These are phyloP conservation scores for Fusarium sp. DNA, from an alignment of 2,329 filamentous ascomycete species.

Conservation along the genomic window DNA sequence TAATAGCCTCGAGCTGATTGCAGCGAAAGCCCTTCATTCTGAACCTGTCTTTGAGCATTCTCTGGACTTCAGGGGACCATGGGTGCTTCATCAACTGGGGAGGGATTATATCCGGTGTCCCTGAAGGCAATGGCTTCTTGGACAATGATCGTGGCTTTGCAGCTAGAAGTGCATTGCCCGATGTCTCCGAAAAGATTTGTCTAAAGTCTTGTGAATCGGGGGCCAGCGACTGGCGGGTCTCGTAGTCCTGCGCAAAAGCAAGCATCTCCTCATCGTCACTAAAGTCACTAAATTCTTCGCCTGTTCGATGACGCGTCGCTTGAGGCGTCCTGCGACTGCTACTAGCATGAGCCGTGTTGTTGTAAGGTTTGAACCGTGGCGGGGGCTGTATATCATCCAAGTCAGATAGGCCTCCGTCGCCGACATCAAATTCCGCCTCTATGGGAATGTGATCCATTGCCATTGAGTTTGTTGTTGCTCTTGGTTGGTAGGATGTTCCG, in stretches of 20 bases:
- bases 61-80: constrained; percentile 89
- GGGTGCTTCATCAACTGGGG: constrained; percentile 70
- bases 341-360: constrained; percentile 5
- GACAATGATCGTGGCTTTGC: constrained; percentile 49
- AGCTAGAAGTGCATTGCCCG: constrained; percentile 56
- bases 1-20: constrained; percentile 95
- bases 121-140: constrained; percentile 48
- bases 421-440: constrained; percentile 40
- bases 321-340: constrained; percentile 32
- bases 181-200: constrained; percentile 59
- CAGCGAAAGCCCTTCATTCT: constrained; percentile 86
- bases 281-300: constrained; percentile 59
- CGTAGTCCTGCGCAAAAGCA: constrained; percentile 62
- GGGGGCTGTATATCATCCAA: constrained; percentile 46
- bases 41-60: constrained; percentile 84
- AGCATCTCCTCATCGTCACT: constrained; percentile 64
- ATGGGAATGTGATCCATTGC: constrained; percentile 5
- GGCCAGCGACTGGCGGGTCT: constrained; percentile 53
- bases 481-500: constrained; percentile 7
- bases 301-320: constrained; percentile 35
- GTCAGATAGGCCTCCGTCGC: constrained; percentile 47
- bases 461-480: constrained; percentile 4
- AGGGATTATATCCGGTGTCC: constrained; percentile 52
- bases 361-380: constrained; percentile 12
- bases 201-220: constrained; percentile 46